Base-by-base conservation (phyloP, 2,329 filamentous ascomycete species). In the Neopestalotiopsis rosae region DNA sequence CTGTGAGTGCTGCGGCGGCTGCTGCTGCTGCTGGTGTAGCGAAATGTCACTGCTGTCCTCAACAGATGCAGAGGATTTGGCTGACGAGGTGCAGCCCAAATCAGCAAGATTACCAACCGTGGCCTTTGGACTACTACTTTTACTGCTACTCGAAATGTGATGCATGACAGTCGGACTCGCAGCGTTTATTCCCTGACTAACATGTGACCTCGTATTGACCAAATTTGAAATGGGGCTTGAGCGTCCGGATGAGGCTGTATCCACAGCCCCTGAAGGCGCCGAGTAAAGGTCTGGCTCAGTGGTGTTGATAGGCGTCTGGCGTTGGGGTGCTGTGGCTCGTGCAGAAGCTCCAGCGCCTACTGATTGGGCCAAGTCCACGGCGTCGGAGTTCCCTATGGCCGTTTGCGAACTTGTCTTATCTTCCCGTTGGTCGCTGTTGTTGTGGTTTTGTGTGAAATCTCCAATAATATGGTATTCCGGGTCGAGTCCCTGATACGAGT, bases 261-360 rank as follows among this genome's bases (percentile, higher is more conserved):
- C 72, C 4, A 74, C 69, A 68, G 71, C 71, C 69, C 74, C 75
- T 69, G 76, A 71, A 52, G 75, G 75, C 62, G 76, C 71, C 57
- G 75, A 75, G 62, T 75, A 71, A 67, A 78, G 74, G 68, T 77
- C 75, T 75, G 78, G 76, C 76, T 76, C 76, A 70, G 69, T 76
- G 61, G 69, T 76, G 61, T 67, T 68, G 58, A 64, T 71, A 49
- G 61, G 66, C 68, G 67, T 64, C 49, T 42, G 52, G 61, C 13
- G 28, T 62, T 20, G 32, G 40, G 72, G 65, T 67, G 68, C 71
- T 64, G 74, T 74, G 65, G 78, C 74, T 68, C 74, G 78, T 74
- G 77, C 69, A 65, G 76, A 69, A 64, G 77, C 73, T 67, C 63
- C 45, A 64, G 77, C 73, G 67, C 63, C 58, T 32, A 79, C 73